Conservation (phyloP, 164 flowering plant species). For the Dillenia suffruticosa region DNA sequence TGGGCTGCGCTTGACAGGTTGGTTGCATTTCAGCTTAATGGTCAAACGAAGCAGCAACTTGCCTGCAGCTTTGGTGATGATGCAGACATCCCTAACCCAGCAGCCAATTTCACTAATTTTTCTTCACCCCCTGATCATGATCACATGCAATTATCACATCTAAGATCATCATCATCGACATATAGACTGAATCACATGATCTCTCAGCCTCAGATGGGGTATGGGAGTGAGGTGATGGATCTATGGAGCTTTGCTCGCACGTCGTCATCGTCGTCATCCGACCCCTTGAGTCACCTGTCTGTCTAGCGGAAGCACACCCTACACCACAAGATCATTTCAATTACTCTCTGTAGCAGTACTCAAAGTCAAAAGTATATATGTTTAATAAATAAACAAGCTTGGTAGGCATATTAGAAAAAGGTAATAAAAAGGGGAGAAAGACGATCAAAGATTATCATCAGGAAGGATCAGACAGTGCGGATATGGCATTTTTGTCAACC, state of each 20-base stretch:
- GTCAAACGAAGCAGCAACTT: constrained; percentile 30
- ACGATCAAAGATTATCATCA: no score
- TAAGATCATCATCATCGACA: constrained; percentile 12
- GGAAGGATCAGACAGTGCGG: no score
- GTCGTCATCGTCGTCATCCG: constrained; percentile 45
- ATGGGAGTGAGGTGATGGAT: constrained; percentile 33
- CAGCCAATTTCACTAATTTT: constrained; percentile 3
- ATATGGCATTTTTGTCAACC: constrained; percentile 28
- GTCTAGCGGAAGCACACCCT: constrained; percentile 18
- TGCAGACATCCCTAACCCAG: constrained; percentile 19
- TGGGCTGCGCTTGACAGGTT: constrained; percentile 61
- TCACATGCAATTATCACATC: constrained; percentile 17
- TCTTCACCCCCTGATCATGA: constrained; percentile 23
- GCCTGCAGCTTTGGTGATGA: constrained; percentile 19
- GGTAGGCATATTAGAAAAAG: not conserved
- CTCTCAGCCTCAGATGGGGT: constrained; percentile 16
- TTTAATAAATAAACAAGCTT: not conserved
- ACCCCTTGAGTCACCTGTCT: constrained; percentile 60
- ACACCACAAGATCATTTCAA: constrained; percentile 2
- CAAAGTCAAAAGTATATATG: constrained; percentile 3
- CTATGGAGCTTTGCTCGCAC: constrained; percentile 55
- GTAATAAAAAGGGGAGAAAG: constrained; percentile 14
- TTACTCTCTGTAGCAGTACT: constrained; percentile 4
- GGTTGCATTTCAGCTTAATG: constrained; percentile 60
- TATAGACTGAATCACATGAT: constrained; percentile 15